These are phyloP conservation scores for Cornus suecica DNA, from an alignment of 148 eudicot genomes.

Conservation along the genomic window DNA sequence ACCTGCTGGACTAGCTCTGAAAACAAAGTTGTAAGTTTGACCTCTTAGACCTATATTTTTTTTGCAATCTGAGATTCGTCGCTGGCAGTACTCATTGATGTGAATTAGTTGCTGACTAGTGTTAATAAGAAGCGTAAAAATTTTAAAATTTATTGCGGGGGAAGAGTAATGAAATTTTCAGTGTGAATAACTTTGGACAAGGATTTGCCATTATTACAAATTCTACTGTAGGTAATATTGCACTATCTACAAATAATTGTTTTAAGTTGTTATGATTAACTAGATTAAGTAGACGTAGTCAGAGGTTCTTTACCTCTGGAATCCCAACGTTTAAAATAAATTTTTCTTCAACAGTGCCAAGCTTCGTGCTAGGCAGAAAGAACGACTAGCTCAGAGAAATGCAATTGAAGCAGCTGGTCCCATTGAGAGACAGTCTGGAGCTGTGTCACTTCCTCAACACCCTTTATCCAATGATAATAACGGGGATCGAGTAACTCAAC, in stretches of 20 bases:
- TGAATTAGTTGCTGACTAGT: neutral
- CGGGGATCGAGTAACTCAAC: conserved; percentile 20
- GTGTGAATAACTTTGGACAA: neutral
- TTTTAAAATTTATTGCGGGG: neutral
- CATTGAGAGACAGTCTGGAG: conserved; percentile 24
- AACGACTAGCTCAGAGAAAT: conserved; percentile 60
- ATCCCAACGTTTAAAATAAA: neutral
- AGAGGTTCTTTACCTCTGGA: neutral
- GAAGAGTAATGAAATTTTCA: neutral
- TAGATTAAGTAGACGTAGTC: neutral
- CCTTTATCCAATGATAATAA: conserved; percentile 27
- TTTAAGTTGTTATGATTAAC: neutral
- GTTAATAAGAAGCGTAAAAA: neutral
- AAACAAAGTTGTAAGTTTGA: conserved; percentile 75
- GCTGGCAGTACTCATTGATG: neutral
- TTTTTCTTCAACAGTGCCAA: conserved; percentile 44
- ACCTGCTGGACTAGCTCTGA: conserved; percentile 78
- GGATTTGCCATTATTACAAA: neutral
- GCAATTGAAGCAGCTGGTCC: conserved; percentile 30
- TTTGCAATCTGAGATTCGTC: neutral
- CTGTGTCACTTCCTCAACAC: conserved; percentile 24
- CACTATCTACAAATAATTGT: neutral
- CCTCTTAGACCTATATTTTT: neutral
- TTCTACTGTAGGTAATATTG: neutral
- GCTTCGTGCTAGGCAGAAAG: conserved; percentile 93